Evolutionary conservation across 176 grass and related monocot genomes (phyloP).

Genomic region (Rhipidocladum racemiflorum): DNA sequence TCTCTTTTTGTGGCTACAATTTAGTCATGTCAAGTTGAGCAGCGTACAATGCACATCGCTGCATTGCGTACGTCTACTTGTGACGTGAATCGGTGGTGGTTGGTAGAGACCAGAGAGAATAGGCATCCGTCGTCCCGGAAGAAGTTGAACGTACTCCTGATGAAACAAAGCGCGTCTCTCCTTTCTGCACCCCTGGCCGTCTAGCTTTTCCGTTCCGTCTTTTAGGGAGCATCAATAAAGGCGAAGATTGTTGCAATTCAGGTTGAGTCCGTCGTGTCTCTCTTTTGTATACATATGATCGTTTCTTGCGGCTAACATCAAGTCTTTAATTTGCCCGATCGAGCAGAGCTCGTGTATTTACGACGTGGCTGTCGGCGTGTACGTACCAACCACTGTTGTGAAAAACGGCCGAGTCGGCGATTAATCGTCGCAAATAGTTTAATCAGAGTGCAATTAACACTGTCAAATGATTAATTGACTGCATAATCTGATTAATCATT

Average conservation of each 20-base stretch:
- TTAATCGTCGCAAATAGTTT: no score
- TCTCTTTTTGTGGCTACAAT: neutral
- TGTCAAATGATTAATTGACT: no score
- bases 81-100: constrained; percentile 30
- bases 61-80: neutral
- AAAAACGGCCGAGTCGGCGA: no score
- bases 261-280: neutral
- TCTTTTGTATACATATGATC: neutral
- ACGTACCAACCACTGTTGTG: no score
- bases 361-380: neutral
- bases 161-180: constrained; percentile 16
- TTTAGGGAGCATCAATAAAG: constrained; percentile 33
- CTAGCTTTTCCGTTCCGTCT: constrained; percentile 22
- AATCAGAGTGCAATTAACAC: no score
- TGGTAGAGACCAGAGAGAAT: neutral
- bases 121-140: neutral
- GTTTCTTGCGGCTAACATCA: neutral
- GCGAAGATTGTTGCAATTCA: neutral
- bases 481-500: no score
- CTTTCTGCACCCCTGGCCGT: neutral
- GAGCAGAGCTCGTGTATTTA: neutral
- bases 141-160: neutral
- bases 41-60: neutral
- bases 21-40: neutral
- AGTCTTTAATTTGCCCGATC: neutral